Conservation (phyloP, 2,329 filamentous ascomycete genomes). For the Tolypocladium album region DNA sequence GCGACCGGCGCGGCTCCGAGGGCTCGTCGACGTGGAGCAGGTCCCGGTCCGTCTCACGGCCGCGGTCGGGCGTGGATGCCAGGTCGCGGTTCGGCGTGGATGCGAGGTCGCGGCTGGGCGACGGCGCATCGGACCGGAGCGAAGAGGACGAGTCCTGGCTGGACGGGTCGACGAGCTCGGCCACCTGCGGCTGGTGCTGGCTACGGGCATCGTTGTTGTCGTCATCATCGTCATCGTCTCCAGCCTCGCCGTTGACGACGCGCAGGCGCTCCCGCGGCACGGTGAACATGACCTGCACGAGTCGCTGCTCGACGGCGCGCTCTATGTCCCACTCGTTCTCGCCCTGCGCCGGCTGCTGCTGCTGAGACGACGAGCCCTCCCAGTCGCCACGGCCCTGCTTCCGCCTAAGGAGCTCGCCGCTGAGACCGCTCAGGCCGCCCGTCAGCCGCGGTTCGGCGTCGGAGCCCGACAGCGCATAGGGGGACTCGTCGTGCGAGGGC, state of each 20-base stretch:
- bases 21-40: conserved; percentile 5
- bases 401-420: conserved; percentile 38
- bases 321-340: conserved; percentile 74
- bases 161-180: conserved; percentile 29
- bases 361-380: conserved; percentile 26
- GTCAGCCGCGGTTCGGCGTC: conserved; percentile 34
- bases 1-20: conserved; percentile 10
- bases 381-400: conserved; percentile 47
- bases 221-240: conserved; percentile 11
- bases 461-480: conserved; percentile 20
- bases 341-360: conserved; percentile 20
- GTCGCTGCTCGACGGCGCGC: conserved; percentile 55
- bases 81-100: background rate
- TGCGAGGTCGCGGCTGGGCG: background rate
- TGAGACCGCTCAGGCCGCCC: conserved; percentile 32
- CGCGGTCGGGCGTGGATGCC: background rate
- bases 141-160: background rate
- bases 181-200: conserved; percentile 17
- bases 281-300: conserved; percentile 85
- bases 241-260: conserved; percentile 66
- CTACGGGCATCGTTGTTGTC: conserved; percentile 14
- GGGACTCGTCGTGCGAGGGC: conserved; percentile 17
- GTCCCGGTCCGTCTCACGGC: background rate
- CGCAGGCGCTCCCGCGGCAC: conserved; percentile 77
- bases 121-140: background rate